A percentile compares a stretch with the other conserved stretches of the same genome.
Evolutionary conservation across 2,329 filamentous ascomycete species (phyloP).

Genomic region (Phialocephala subalpina): DNA sequence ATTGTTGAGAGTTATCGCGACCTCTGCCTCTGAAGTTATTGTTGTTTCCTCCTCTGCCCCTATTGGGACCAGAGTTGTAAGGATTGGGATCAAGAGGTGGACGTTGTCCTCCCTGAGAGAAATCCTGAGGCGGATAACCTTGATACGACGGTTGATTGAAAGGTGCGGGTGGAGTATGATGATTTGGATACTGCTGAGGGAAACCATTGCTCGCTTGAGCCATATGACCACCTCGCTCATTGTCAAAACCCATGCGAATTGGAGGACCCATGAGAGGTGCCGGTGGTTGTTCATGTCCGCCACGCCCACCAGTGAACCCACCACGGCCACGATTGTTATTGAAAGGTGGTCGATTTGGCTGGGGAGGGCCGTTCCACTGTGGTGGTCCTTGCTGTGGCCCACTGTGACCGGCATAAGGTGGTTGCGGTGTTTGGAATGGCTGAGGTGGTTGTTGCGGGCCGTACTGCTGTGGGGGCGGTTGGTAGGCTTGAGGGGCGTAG

Average conservation of each 20-base stretch:
- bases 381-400: constrained; percentile 48
- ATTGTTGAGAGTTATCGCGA: constrained; percentile 50
- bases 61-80: constrained; percentile 48
- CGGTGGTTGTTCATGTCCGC: constrained; percentile 43
- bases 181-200: constrained; percentile 46
- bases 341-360: constrained; percentile 50
- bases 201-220: constrained; percentile 56
- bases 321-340: constrained; percentile 43
- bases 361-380: constrained; percentile 50
- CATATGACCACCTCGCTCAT: constrained; percentile 50
- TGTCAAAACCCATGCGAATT: constrained; percentile 62
- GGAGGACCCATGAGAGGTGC: constrained; percentile 60
- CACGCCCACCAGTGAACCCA: constrained; percentile 51
- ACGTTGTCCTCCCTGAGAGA: constrained; percentile 43
- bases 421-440: constrained; percentile 39
- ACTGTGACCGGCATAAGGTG: constrained; percentile 42
- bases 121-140: constrained; percentile 49
- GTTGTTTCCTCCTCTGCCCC: constrained; percentile 51
- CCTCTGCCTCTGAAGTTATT: constrained; percentile 45
- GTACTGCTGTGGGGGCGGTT: constrained; percentile 51
- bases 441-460: constrained; percentile 44
- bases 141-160: constrained; percentile 46
- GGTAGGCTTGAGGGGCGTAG: constrained; percentile 64
- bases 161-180: constrained; percentile 42
- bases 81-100: constrained; percentile 44